Conservation (phyloP, 2,329 filamentous ascomycete genomes). For the Emericellopsis atlantica region DNA sequence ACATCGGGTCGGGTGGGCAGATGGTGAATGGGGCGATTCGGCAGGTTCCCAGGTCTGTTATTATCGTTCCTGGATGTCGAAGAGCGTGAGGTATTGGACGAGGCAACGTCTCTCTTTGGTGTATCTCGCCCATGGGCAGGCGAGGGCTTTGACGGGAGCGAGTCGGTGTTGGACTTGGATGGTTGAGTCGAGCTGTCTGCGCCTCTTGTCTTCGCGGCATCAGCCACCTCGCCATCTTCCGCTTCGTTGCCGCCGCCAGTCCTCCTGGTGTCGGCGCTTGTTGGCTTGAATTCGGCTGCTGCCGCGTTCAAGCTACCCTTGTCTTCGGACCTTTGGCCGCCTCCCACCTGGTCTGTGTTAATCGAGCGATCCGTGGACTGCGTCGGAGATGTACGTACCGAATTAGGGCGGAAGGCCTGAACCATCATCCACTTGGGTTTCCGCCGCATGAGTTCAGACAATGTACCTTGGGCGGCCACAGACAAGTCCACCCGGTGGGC, state of each 20-base stretch:
- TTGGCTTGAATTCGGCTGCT: slow-evolving; percentile 53
- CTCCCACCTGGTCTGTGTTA: slow-evolving; percentile 14
- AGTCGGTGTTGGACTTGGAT: slow-evolving; percentile 11
- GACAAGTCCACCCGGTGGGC: slow-evolving; percentile 57
- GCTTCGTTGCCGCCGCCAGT: slow-evolving; percentile 29
- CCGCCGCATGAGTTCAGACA: slow-evolving; percentile 56
- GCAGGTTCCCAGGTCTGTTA: slow-evolving; percentile 19
- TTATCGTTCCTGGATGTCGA: slow-evolving; percentile 12
- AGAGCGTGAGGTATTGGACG: slow-evolving; percentile 5
- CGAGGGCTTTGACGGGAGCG: slow-evolving; percentile 17
- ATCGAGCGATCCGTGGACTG: neutral
- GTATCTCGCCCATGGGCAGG: slow-evolving; percentile 11
- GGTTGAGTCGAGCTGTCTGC: neutral
- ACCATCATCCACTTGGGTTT: slow-evolving; percentile 61
- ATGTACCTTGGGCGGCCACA: slow-evolving; percentile 58
- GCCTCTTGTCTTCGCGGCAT: slow-evolving; percentile 26
- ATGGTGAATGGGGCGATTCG: slow-evolving; percentile 21
- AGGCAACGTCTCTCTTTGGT: slow-evolving; percentile 4
- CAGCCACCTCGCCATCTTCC: slow-evolving; percentile 64
- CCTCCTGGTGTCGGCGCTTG: slow-evolving; percentile 2
- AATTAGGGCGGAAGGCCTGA: slow-evolving; percentile 56
- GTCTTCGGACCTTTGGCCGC: slow-evolving; percentile 14
- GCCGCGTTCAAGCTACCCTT: slow-evolving; percentile 36
- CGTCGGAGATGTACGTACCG: slow-evolving; percentile 27
- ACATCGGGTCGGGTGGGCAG: slow-evolving; percentile 48